Base-by-base conservation (phyloP, 345 rosid species). In the Lenwebbia sp. region DNA sequence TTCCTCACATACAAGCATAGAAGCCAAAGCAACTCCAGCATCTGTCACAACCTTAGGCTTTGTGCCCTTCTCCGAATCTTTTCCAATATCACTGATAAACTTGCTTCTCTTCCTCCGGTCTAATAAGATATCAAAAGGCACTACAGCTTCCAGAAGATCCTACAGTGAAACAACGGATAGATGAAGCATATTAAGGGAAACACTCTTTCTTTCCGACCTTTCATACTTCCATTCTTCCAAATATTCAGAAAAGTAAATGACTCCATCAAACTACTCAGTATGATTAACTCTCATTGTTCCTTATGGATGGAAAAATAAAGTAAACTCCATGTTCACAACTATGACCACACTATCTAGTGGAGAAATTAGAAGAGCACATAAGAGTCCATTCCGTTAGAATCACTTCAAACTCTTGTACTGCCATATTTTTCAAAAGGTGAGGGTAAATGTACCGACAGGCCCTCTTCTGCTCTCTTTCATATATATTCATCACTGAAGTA, bases 71-170 rank as follows among this genome's bases (percentile, higher is more conserved):
- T 90, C 89, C 30, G 92, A 92, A 87, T 90, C 84, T 87, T 88
- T 89, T 53, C 74, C 88, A 85, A 94, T 88, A 88, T 90, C 90
- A 84, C 86, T 85, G 83, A 93, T 90, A 90, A 87, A 94, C 78
- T 90, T 86, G 65, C 86, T 85, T 83, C 91, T 86, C 86, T 92
- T 94, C 85, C 92, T 92, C 65, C 95, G 85, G 90, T 94, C 95
- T 83, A 87, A 86, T 90, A 94, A 86, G 86, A 94, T 85, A 84
- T 93, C 97, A 88, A 92, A 94, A 84, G 96, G 96, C 52, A 94
- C 89, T 52, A 94, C 95, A 57, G 95, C 97, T 88, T 93, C 95
- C 91, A 94, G 87, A 86, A 94, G 93, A 91, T 94, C 95, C 97
- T 94, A 91, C 81, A 91, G 25, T 70, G 6, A 83, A 57, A 85